These are phyloP conservation scores for Alternaria triticina DNA, from an alignment of 2,329 filamentous ascomycete genomes.

Conservation along the genomic window DNA sequence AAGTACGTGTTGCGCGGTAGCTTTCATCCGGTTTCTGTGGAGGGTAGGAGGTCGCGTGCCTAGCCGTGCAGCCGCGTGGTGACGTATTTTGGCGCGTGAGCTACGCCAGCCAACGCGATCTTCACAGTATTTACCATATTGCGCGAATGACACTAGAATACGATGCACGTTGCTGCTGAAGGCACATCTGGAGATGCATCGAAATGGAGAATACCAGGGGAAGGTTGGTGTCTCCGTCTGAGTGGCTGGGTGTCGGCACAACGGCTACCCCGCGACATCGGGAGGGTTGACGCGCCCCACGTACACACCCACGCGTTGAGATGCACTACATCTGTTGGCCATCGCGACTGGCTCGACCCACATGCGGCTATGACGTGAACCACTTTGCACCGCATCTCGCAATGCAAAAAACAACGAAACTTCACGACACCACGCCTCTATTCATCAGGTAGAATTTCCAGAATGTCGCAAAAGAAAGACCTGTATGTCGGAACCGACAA, in stretches of 20 bases:
- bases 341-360: background rate
- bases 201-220: background rate
- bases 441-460: constrained; percentile 3
- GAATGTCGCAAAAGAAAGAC: constrained; percentile 19
- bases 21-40: background rate
- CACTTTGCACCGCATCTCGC: background rate
- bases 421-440: background rate
- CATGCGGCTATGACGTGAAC: constrained; percentile 9
- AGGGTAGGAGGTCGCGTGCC: constrained; percentile 9
- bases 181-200: background rate
- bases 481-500: constrained; percentile 43
- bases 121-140: background rate
- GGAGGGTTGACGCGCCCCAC: background rate
- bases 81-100: constrained; percentile 5
- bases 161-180: background rate
- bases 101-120: constrained; percentile 1
- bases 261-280: background rate
- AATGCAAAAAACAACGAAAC: background rate
- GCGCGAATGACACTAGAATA: background rate
- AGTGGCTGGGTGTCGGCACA: constrained; percentile 7
- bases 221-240: background rate
- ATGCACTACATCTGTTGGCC: constrained; percentile 1
- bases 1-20: background rate
- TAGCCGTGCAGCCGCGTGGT: background rate
- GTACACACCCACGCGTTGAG: constrained; percentile 1